Conservation (phyloP, 106 monocot genomes). For the Agapanthus africanus region DNA sequence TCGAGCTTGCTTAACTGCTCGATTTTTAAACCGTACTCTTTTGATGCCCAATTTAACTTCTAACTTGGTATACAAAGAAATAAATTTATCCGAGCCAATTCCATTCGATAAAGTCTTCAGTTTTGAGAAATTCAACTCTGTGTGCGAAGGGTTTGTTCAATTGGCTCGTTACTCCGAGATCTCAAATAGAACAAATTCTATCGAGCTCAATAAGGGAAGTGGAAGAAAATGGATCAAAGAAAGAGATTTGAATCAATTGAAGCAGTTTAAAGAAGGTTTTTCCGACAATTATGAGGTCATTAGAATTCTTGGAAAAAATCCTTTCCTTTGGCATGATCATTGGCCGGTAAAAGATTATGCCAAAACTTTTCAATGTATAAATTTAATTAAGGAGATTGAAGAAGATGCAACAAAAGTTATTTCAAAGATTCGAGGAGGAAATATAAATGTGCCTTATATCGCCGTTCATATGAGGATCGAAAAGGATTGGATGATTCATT, state of each 20-base stretch:
- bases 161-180: slow-evolving; percentile 51
- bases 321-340: slow-evolving; percentile 97
- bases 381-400: slow-evolving; percentile 65
- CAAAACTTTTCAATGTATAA: slow-evolving; percentile 66
- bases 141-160: slow-evolving; percentile 55
- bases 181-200: slow-evolving; percentile 34
- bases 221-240: slow-evolving; percentile 91
- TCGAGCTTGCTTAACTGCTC: slow-evolving; percentile 76
- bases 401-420: slow-evolving; percentile 59
- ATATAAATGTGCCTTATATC: slow-evolving; percentile 42
- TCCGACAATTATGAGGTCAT: slow-evolving; percentile 50
- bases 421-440: slow-evolving; percentile 46
- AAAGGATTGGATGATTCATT: slow-evolving; percentile 99
- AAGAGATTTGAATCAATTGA: slow-evolving; percentile 67
- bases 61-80: slow-evolving; percentile 85
- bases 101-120: slow-evolving; percentile 72
- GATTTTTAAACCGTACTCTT: slow-evolving; percentile 73
- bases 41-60: slow-evolving; percentile 86
- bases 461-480: slow-evolving; percentile 98
- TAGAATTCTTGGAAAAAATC: slow-evolving; percentile 60
- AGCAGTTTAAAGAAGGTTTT: slow-evolving; percentile 25
- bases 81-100: slow-evolving; percentile 61
- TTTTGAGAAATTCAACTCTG: slow-evolving; percentile 67
- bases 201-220: slow-evolving; percentile 79
- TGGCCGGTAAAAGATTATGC: slow-evolving; percentile 86